Evolutionary conservation across 192 early-diverging fungal genomes (phyloP), one percentile per base, ranked within the genome.

Genomic region (Gorgonomyces haynaldii): DNA sequence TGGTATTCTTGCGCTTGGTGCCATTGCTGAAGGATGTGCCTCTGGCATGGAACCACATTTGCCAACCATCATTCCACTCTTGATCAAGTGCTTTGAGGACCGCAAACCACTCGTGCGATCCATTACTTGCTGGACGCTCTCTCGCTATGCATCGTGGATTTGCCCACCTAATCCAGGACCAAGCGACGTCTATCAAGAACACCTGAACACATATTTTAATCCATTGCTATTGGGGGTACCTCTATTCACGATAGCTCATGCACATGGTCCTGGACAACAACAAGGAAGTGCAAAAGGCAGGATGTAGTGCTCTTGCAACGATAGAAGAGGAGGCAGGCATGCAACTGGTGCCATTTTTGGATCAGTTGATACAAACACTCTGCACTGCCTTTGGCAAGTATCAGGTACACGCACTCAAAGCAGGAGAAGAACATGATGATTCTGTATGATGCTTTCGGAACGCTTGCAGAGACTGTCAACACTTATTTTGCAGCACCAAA

Each of bases 81-180:
- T 99, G 39, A 67, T 94, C 24, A 62, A 66, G 28, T 84, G 78
- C 54, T 67, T 96, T 50, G 74, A 77, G 32, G 82, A 96, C 61
- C 64, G 75, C 35, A 56, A 58, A 45, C 83, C 92, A 4, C 74
- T 96, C 47, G 87, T 98, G 26, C 82, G 92, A 37, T 86, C 90
- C 17, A 99, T 99, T 60, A 85, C 96, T 6, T 99, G 96, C 69
- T 99, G 96, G 96, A 91, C 96, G 24, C 68, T 96, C 37, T 86
- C 90, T 39, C 83, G 96, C 41, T 99, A 95, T 59, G 75, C 83
- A 22, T 71, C 74, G 37, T 96, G 91, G 91, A 67, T 69, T 25
- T 58, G 69, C 10, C 22, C 56, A 31, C 61, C 46, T 27, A 19
- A 41, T 19, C 27, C 48, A 42, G 22, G 37, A 24, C 6, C 73